Base-by-base conservation (phyloP, 2,329 filamentous ascomycete genomes). In the Epichloe scottii region DNA sequence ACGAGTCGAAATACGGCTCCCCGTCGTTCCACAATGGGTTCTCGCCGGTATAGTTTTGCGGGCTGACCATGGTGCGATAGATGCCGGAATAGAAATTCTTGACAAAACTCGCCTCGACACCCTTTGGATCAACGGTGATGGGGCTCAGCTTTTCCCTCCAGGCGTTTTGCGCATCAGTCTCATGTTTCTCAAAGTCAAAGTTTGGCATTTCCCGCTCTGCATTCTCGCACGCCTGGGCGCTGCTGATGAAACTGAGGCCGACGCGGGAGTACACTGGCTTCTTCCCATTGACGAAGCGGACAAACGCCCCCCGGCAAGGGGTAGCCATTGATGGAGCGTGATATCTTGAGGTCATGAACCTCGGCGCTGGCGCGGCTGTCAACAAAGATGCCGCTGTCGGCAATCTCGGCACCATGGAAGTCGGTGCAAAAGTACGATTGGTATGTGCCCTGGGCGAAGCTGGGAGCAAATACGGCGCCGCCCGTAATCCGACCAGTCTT, bases 1-100 rank as follows among this genome's bases (percentile, higher is more conserved):
- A 87, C 0, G 81, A 85, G 62, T 88, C 84, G 59, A 83, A 88
- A 59, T 87, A 88, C 0, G 83, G 84, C 61, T 86, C 82, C 2
- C 69, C 70, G 41, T 76, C 82, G 2, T 75, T 57, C 82, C 84
- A 88, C 0, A 81, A 61, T 2, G 82, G 81, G 51, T 87, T 88
- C 61, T 88, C 84, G 0, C 81, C 81, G 0, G 84, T 87, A 57
- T 86, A 87, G 58, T 87, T 84, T 58, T 87, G 83, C 2, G 84
- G 84, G 49, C 78, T 83, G 54, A 87, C 79, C 76, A 87, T 79
- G 3, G 79, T 76, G n/a, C 84, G 72, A 60, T 88, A 88, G n/a
- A 82, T 73, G 3, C 82, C 84, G 42, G 80, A 85, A 73, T 84
- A 87, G 57, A 88, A 85, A 17, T 78, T 76, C n/a, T 65, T 79